Conservation (phyloP, 2,329 filamentous ascomycete genomes). For the Tetracladium maxilliforme region DNA sequence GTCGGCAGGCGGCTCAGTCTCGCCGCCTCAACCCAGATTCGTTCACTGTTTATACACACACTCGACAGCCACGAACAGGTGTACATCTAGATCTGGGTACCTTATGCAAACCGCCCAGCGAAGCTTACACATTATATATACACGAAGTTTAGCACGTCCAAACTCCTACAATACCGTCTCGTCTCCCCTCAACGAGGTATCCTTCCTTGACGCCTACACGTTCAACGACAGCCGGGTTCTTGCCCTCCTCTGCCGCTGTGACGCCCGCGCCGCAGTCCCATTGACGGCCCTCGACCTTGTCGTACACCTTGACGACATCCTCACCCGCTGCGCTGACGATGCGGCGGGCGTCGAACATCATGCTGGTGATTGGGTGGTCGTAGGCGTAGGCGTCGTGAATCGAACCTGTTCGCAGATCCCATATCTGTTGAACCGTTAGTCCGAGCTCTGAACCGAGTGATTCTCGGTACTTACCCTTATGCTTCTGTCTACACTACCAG, state of each 20-base stretch:
- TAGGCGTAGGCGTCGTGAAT: slow-evolving; percentile 96
- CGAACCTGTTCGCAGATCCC: slow-evolving; percentile 91
- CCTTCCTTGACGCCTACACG: slow-evolving; percentile 84
- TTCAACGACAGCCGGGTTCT: slow-evolving; percentile 58
- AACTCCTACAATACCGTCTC: slow-evolving; percentile 75
- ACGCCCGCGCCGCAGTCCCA: slow-evolving; percentile 92
- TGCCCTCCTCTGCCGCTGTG: slow-evolving; percentile 49
- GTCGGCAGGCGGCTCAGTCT: no score
- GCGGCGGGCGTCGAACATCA: slow-evolving; percentile 89
- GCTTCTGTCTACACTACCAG: slow-evolving; percentile 81
- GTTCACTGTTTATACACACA: no score
- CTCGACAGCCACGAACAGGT: no score
- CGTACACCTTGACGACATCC: slow-evolving; percentile 92
- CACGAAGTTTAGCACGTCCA: slow-evolving; percentile 54
- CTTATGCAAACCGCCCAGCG: neutral
- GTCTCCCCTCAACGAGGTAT: slow-evolving; percentile 81
- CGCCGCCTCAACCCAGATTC: no score
- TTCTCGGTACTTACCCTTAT: slow-evolving; percentile 57
- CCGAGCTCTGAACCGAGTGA: neutral
- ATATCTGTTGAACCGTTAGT: slow-evolving; percentile 54
- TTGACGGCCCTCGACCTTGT: slow-evolving; percentile 88
- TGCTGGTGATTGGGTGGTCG: slow-evolving; percentile 78
- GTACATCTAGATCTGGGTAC: no score
- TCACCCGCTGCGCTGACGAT: slow-evolving; percentile 87
- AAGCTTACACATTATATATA: no score